These are phyloP conservation scores for Euphrasia arctica DNA, from an alignment of 305 asterid species.

Conservation along the genomic window DNA sequence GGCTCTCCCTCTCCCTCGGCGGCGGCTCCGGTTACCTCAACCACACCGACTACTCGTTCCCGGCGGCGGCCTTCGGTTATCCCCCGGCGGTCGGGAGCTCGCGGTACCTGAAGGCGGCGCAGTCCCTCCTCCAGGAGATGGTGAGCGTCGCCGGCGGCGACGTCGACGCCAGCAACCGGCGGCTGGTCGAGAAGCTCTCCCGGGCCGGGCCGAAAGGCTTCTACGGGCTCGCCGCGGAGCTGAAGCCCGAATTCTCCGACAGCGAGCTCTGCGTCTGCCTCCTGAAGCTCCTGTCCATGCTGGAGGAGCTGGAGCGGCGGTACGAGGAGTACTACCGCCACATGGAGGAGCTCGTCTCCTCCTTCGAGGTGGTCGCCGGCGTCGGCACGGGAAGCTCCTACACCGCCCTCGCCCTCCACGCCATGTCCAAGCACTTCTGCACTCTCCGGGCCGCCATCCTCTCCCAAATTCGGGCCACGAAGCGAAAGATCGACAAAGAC, in stretches of 20 bases:
- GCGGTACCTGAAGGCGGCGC: slow-evolving; percentile 66
- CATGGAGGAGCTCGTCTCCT: slow-evolving; percentile 55
- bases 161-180: slow-evolving; percentile 43
- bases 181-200: slow-evolving; percentile 43
- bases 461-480: slow-evolving; percentile 50
- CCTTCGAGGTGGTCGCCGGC: slow-evolving; percentile 77
- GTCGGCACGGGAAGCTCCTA: slow-evolving; percentile 69
- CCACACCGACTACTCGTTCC: slow-evolving; percentile 10
- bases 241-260: slow-evolving; percentile 51
- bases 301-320: slow-evolving; percentile 84
- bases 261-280: slow-evolving; percentile 43
- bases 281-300: slow-evolving; percentile 61
- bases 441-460: slow-evolving; percentile 56
- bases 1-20: slow-evolving; percentile 70
- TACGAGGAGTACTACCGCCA: slow-evolving; percentile 68
- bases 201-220: slow-evolving; percentile 39
- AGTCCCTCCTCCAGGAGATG: slow-evolving; percentile 71
- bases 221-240: slow-evolving; percentile 45
- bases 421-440: slow-evolving; percentile 87
- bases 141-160: slow-evolving; percentile 50
- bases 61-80: slow-evolving; percentile 15
- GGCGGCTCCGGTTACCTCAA: slow-evolving; percentile 35
- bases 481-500: slow-evolving; percentile 44
- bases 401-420: slow-evolving; percentile 81
- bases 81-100: slow-evolving; percentile 40